These are phyloP conservation scores for Parafenestella ontariensis DNA, from an alignment of 2,329 filamentous ascomycete species.

Conservation along the genomic window DNA sequence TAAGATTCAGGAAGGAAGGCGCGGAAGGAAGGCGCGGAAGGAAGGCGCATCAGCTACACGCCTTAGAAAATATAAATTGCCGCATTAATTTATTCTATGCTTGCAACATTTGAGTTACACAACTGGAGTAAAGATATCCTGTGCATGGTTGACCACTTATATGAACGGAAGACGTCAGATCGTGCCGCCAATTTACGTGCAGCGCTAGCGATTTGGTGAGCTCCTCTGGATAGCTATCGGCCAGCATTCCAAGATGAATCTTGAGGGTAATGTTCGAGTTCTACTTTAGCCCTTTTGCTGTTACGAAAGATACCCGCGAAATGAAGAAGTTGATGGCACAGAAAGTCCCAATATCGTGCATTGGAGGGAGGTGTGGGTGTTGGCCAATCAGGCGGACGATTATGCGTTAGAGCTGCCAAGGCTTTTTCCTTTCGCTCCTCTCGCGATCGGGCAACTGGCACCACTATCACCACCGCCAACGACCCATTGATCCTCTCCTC, in stretches of 20 bases:
- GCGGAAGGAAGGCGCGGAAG: too few relatives aligned
- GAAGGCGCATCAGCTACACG: too few relatives aligned
- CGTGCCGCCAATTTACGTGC: not conserved
- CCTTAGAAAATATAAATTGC: too few relatives aligned
- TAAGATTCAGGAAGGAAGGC: too few relatives aligned
- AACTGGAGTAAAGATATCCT: too few relatives aligned
- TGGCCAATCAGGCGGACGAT: constrained; percentile 28
- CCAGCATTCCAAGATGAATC: too few relatives aligned
- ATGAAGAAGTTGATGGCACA: constrained; percentile 1
- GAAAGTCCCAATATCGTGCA: constrained; percentile 12
- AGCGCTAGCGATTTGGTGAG: not conserved
- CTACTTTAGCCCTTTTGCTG: not conserved
- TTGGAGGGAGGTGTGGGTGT: constrained; percentile 2
- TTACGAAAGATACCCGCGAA: not conserved
- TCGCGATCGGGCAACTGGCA: constrained; percentile 19
- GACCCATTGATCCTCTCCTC: constrained; percentile 45
- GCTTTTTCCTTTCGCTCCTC: constrained; percentile 16
- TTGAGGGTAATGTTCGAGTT: too few relatives aligned
- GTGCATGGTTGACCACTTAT: too few relatives aligned
- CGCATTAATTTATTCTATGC: too few relatives aligned
- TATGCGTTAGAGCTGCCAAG: constrained; percentile 21
- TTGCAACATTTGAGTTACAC: too few relatives aligned
- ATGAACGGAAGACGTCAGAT: too few relatives aligned
- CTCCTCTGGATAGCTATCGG: too few relatives aligned
- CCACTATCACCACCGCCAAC: constrained; percentile 40